phyloP scores from a whole-genome alignment of 1,284 basidiomycete genomes.

The Afroboletus lepidellus region DNA sequence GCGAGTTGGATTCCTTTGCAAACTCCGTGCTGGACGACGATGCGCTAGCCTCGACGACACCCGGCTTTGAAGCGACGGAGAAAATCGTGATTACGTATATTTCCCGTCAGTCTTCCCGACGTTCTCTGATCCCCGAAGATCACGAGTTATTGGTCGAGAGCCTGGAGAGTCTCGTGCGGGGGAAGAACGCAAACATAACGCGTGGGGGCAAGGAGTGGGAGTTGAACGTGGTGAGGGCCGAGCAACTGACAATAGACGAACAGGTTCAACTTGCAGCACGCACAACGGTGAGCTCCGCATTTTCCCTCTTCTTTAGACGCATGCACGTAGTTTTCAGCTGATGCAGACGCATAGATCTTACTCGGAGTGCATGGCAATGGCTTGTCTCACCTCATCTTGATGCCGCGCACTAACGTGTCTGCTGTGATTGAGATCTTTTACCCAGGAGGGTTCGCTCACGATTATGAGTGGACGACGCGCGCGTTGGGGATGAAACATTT shows the following conservation, averaged over 20 bases:
- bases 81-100: conserved; percentile 74
- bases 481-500: conserved; percentile 75
- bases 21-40: not conserved
- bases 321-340: not conserved
- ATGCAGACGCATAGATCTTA: conserved; percentile 50
- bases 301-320: too few species aligned
- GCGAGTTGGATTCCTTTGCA: conserved; percentile 3
- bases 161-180: conserved; percentile 51
- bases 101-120: conserved; percentile 57
- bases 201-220: conserved; percentile 46
- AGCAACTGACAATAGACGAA: conserved; percentile 67
- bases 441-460: conserved; percentile 75
- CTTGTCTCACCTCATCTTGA: conserved; percentile 74
- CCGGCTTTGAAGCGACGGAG: conserved; percentile 33
- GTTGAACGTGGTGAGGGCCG: conserved; percentile 63
- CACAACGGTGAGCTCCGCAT: conserved; percentile 62
- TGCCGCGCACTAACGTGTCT: conserved; percentile 64
- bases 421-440: conserved; percentile 83
- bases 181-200: conserved; percentile 36
- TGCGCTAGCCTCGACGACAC: conserved; percentile 9
- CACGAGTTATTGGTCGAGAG: conserved; percentile 59
- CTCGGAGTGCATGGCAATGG: conserved; percentile 83
- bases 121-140: conserved; percentile 59
- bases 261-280: conserved; percentile 62
- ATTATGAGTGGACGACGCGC: conserved; percentile 75